phyloP scores from a whole-genome alignment of 257 asterid species.

The Plectranthus barbatus region DNA sequence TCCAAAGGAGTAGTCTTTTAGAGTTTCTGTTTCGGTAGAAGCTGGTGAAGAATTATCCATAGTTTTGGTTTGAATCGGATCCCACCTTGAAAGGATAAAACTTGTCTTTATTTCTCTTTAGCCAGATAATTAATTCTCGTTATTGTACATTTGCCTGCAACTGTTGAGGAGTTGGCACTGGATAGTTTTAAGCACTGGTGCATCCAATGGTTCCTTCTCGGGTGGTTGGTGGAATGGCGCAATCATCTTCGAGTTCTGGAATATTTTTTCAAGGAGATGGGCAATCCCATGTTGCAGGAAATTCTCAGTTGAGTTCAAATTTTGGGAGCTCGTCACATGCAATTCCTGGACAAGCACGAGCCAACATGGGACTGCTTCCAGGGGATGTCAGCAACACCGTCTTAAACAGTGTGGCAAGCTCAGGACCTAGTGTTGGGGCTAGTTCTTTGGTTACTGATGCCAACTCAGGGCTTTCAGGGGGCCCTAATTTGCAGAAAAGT shows the following conservation, averaged over 20 bases:
- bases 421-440: conserved; percentile 91
- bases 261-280: conserved; percentile 76
- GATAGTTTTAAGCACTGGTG: conserved; percentile 32
- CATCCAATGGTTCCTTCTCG: conserved; percentile 67
- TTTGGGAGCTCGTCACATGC: conserved; percentile 58
- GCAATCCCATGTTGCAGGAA: conserved; percentile 57
- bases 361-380: conserved; percentile 42
- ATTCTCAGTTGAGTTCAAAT: conserved; percentile 66
- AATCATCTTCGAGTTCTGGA: conserved; percentile 79
- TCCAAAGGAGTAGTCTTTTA: not conserved
- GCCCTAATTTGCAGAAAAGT: conserved; percentile 85
- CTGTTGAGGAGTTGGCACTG: conserved; percentile 22
- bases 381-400: conserved; percentile 56
- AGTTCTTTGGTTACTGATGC: conserved; percentile 98
- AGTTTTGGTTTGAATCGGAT: not conserved
- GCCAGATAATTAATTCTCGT: not conserved
- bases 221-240: conserved; percentile 67
- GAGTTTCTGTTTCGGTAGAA: not conserved
- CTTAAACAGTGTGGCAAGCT: conserved; percentile 63
- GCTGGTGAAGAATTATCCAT: conserved; percentile 1
- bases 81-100: not conserved
- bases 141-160: not conserved
- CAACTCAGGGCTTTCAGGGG: conserved; percentile 88
- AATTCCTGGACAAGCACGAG: conserved; percentile 46
- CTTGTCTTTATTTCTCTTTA: not conserved